Conservation (phyloP, 2,329 filamentous ascomycete species). For the Pseudogymnoascus sp. region DNA sequence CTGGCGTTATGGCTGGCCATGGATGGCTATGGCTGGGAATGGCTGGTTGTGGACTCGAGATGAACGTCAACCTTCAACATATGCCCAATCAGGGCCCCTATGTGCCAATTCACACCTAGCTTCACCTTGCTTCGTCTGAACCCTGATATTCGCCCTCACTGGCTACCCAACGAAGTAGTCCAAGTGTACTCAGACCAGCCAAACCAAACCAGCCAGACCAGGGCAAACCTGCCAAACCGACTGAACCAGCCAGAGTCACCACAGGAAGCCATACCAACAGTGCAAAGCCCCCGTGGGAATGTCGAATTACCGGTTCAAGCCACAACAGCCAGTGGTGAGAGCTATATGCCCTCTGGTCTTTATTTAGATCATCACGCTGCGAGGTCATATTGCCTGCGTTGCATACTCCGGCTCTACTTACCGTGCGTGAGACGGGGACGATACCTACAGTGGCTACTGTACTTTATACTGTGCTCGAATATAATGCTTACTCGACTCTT, state of each 20-base stretch:
- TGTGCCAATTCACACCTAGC: not conserved
- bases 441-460: not conserved
- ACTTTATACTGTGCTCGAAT: not conserved
- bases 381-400: not conserved
- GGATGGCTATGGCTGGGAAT: not conserved
- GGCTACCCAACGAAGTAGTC: not conserved
- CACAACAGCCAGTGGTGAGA: not conserved
- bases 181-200: not conserved
- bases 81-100: not conserved
- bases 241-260: not conserved
- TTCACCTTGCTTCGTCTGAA: conserved; percentile 1
- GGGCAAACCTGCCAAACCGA: not conserved
- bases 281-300: not conserved
- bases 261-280: not conserved
- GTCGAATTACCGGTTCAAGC: not conserved
- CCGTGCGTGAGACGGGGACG: not conserved
- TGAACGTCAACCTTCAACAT: not conserved
- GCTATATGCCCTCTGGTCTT: not conserved
- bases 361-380: not conserved
- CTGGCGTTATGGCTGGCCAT: not conserved
- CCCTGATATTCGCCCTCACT: conserved; percentile 3
- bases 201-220: not conserved
- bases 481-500: not conserved
- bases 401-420: not conserved
- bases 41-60: not conserved